Percentiles rank a stretch among this genome's conserved stretches.
Conservation (phyloP, 2,329 filamentous ascomycete genomes). For the Colletotrichum sp. region DNA sequence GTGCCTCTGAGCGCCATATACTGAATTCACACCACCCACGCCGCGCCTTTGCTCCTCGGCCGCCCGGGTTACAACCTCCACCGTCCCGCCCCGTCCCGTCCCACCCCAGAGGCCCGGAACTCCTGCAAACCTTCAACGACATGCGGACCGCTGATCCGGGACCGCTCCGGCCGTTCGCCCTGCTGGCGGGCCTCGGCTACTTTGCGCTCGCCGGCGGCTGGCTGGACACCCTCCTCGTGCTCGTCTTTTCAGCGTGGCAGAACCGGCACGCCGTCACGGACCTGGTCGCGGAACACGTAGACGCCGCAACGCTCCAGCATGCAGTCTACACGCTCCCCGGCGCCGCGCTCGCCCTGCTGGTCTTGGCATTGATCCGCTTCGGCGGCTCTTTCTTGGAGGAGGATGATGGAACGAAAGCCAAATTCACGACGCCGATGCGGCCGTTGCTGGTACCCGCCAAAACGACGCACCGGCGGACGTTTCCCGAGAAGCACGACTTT, state of each 20-base stretch:
- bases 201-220: slow-evolving; percentile 24
- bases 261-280: neutral
- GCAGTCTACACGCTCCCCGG: neutral
- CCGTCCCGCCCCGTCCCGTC: neutral
- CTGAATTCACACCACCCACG: neutral
- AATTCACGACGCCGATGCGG: slow-evolving; percentile 32
- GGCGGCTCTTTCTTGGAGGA: neutral
- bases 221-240: slow-evolving; percentile 29
- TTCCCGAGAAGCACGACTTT: slow-evolving; percentile 72
- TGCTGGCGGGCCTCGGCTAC: slow-evolving; percentile 23
- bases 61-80: neutral
- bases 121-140: neutral
- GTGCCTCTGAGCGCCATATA: neutral
- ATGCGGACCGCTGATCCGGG: neutral
- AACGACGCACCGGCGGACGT: slow-evolving; percentile 70
- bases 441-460: slow-evolving; percentile 68
- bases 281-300: neutral
- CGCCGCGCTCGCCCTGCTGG: neutral
- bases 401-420: neutral
- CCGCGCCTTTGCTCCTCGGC: neutral
- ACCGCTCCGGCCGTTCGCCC: neutral
- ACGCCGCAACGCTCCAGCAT: neutral
- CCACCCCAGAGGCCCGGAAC: neutral
- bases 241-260: slow-evolving; percentile 28
- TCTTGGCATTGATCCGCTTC: neutral